phyloP scores from a whole-genome alignment of 768 basidiomycete species.

The Cytidiella melzeri region DNA sequence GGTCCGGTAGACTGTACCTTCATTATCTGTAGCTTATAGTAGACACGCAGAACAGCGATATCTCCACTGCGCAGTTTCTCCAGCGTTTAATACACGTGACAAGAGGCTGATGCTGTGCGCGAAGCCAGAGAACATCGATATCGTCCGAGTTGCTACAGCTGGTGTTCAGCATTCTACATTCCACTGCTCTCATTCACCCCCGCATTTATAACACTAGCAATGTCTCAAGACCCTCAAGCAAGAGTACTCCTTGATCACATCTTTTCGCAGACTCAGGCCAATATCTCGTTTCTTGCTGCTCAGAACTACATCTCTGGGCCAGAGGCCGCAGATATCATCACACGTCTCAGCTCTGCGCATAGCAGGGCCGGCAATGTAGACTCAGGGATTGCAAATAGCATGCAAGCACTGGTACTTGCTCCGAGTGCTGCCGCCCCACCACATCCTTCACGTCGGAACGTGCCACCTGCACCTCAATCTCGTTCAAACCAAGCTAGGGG shows the following conservation, averaged over 20 bases:
- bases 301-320: slow-evolving; percentile 36
- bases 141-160: too few relatives aligned
- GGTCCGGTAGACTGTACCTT: too few relatives aligned
- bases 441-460: slow-evolving; percentile 14
- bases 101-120: too few relatives aligned
- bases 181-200: too few relatives aligned
- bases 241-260: slow-evolving; percentile 52
- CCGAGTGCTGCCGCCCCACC: slow-evolving; percentile 3
- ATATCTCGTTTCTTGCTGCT: slow-evolving; percentile 39
- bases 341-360: slow-evolving; percentile 29
- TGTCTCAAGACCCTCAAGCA: slow-evolving; percentile 22
- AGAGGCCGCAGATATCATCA: slow-evolving; percentile 35
- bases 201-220: slow-evolving; percentile 13
- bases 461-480: slow-evolving; percentile 16
- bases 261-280: slow-evolving; percentile 39
- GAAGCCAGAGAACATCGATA: too few relatives aligned
- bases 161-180: too few relatives aligned
- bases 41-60: too few relatives aligned
- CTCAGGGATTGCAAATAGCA: slow-evolving; percentile 10
- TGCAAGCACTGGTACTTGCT: slow-evolving; percentile 16
- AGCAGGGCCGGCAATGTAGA: not conserved
- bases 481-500: slow-evolving; percentile 40
- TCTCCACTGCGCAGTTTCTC: too few relatives aligned
- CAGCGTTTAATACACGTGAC: too few relatives aligned
- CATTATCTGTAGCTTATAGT: slow-evolving; percentile 1